Evolutionary conservation across 2,329 filamentous ascomycete species (phyloP).

Genomic region (Phoma sp.): DNA sequence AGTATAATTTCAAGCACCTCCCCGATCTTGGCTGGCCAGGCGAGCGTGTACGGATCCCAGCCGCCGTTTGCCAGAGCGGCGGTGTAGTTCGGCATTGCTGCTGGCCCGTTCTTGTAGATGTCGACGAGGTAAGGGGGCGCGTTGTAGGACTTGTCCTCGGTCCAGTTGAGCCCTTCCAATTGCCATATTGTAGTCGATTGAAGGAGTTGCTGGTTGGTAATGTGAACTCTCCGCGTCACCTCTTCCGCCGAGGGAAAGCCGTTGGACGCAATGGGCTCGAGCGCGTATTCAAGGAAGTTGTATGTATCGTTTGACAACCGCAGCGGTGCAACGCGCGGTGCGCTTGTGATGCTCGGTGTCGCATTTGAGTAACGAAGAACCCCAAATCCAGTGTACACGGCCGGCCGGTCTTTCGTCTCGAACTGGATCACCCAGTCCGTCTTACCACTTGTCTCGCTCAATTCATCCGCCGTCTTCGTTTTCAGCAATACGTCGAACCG

Average conservation of each 20-base stretch:
- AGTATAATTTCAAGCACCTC: constrained; percentile 65
- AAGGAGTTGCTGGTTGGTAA: constrained; percentile 32
- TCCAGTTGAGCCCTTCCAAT: constrained; percentile 32
- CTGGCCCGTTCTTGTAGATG: constrained; percentile 59
- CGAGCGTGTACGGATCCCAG: constrained; percentile 60
- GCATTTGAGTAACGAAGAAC: constrained; percentile 51
- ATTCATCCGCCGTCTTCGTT: constrained; percentile 59
- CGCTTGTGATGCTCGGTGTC: constrained; percentile 6
- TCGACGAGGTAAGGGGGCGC: constrained; percentile 59
- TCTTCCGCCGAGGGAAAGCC: constrained; percentile 45
- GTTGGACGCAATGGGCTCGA: constrained; percentile 43
- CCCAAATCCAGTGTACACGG: constrained; percentile 57
- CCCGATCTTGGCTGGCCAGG: constrained; percentile 63
- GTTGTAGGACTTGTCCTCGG: constrained; percentile 14
- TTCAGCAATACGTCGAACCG: constrained; percentile 66
- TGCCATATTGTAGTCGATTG: constrained; percentile 34
- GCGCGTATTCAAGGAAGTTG: constrained; percentile 49
- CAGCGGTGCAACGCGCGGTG: constrained; percentile 35
- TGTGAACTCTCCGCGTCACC: constrained; percentile 45
- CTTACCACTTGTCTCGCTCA: constrained; percentile 41
- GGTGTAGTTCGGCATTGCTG: constrained; percentile 60
- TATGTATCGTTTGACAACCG: constrained; percentile 43
- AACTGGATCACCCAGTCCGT: constrained; percentile 56
- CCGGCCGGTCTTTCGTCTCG: constrained; percentile 60
- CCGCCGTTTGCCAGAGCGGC: constrained; percentile 59